Evolutionary conservation across 179 eudicot species (phyloP), one percentile per base, ranked within the genome.

Genomic region (Heliamphora pulchella): DNA sequence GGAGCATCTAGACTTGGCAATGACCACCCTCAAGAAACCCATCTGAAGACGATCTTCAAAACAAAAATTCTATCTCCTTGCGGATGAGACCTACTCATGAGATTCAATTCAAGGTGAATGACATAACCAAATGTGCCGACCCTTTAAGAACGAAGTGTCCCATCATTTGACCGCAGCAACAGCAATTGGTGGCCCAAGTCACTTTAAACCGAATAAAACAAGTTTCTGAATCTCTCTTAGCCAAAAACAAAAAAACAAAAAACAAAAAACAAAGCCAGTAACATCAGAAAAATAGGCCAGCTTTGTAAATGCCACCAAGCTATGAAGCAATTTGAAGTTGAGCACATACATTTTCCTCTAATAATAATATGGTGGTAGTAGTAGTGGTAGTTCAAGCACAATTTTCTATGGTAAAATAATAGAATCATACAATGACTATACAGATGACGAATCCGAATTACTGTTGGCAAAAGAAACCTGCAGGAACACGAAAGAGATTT

Each of bases 401-500:
- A 51, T 67, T 77, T 77, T 67, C 83, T 73, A 67, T 64, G 17
- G 80, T 46, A 64, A 57, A 77, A 74, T 20, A 70, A 80, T 58
- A 78, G 77, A 80, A 62, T 83, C 81, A 84, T 79, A 82, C 83
- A 79, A 74, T 8, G 62, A 83, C 82, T 85, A 80, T 82, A 91
- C 90, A 87, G 83, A 89, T 46, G 88, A 87, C 81, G 87, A 86
- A 82, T 81, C 87, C 79, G 80, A 86, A 83, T 87, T 91, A 92
- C 76, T 88, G 86, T 84, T 87, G 89, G 84, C 84, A 87, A 77
- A 88, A 89, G 83, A 89, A 86, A 92, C 98, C 98, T 92, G 98
- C 98, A 93, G 87, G 84, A 91, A 89, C 86, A 90, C 85, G 88
- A 91, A 90, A 88, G 79, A 91, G 87, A 87, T 83, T 92, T 93